A percentile compares a stretch with the other conserved stretches of the same genome.
These are phyloP conservation scores for Eucalyptus viminalis DNA, from an alignment of 345 rosid species.

Conservation along the genomic window DNA sequence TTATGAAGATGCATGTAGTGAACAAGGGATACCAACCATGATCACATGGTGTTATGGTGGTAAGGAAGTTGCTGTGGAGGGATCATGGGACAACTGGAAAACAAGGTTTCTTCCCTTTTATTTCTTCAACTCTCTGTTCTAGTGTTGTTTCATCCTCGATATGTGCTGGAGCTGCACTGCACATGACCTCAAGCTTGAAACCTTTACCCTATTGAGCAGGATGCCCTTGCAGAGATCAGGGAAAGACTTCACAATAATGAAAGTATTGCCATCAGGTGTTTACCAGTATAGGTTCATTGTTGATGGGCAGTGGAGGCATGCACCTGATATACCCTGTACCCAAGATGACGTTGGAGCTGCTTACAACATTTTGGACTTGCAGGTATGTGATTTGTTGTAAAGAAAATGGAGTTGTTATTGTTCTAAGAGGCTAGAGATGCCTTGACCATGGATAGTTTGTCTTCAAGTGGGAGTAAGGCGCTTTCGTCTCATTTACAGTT, in stretches of 20 bases:
- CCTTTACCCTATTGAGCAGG: constrained; percentile 35
- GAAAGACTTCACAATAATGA: constrained; percentile 89
- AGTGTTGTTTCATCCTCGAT: neutral
- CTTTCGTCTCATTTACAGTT: neutral
- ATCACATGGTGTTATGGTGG: constrained; percentile 91
- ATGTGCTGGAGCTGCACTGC: neutral
- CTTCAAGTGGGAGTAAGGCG: neutral
- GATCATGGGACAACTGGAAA: constrained; percentile 98
- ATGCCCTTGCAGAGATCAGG: constrained; percentile 83
- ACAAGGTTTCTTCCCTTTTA: constrained; percentile 31
- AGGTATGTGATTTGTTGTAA: constrained; percentile 28
- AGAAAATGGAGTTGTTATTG: neutral
- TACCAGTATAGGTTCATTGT: constrained; percentile 87
- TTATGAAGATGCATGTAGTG: constrained; percentile 45
- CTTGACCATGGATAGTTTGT: neutral
- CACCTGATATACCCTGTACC: constrained; percentile 75
- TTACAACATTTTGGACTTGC: constrained; percentile 78
- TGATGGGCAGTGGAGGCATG: constrained; percentile 85
- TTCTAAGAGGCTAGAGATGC: neutral
- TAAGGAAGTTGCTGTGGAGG: constrained; percentile 77
- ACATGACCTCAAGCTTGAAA: neutral
- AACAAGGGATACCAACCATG: constrained; percentile 87
- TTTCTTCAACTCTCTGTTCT: neutral
- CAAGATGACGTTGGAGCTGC: constrained; percentile 72
- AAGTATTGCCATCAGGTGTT: constrained; percentile 92